phyloP scores from a whole-genome alignment of 2,329 filamentous ascomycete species.

The Pyrenochaeta sp. region DNA sequence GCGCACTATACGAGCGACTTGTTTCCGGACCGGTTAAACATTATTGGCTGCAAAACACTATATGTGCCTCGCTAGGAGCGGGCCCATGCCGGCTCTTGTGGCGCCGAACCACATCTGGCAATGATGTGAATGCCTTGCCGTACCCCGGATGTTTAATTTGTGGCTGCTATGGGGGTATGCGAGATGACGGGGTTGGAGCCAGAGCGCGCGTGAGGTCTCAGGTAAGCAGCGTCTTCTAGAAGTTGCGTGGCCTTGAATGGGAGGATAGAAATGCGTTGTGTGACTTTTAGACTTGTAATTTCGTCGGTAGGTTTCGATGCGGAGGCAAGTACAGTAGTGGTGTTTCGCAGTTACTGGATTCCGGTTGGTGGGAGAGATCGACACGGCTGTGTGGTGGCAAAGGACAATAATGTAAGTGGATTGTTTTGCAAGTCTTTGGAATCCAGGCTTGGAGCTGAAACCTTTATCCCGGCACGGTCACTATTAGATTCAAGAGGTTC shows the following conservation, averaged over 20 bases:
- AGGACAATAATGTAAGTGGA: too few relatives aligned
- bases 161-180: slow-evolving; percentile 19
- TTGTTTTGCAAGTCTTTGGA: background rate
- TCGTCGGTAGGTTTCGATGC: background rate
- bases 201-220: background rate
- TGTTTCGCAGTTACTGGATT: background rate
- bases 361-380: background rate
- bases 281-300: background rate
- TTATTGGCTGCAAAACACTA: slow-evolving; percentile 29
- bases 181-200: slow-evolving; percentile 20
- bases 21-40: slow-evolving; percentile 30
- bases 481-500: background rate
- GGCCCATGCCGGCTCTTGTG: slow-evolving; percentile 34
- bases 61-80: slow-evolving; percentile 23
- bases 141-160: slow-evolving; percentile 37
- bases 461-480: background rate
- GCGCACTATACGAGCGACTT: slow-evolving; percentile 27
- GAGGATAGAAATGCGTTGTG: background rate
- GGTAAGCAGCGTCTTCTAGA: slow-evolving; percentile 2
- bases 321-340: background rate
- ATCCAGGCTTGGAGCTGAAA: background rate
- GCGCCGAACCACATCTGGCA: slow-evolving; percentile 27
- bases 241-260: background rate
- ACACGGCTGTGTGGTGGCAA: background rate
- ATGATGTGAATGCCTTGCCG: slow-evolving; percentile 18